Evolutionary conservation across 2,329 filamentous ascomycete species (phyloP).

Genomic region (Botrytis deweyae): DNA sequence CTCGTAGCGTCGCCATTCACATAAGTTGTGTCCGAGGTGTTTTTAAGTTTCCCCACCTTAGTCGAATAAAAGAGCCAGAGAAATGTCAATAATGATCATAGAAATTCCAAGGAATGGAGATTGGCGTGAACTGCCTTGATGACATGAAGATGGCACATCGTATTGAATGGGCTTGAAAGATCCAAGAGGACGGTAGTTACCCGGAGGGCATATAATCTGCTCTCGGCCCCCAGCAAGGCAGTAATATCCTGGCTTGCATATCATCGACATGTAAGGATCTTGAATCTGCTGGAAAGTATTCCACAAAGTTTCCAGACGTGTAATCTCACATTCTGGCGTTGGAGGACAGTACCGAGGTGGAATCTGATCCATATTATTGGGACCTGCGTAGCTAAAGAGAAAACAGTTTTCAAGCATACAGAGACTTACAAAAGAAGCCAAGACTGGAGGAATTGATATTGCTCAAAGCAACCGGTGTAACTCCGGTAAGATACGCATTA

Average conservation of each 20-base stretch:
- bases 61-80: not conserved
- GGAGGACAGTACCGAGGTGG: not conserved
- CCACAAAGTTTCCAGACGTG: not conserved
- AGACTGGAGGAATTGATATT: not conserved
- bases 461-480: not conserved
- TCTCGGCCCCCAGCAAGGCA: not conserved
- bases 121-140: not conserved
- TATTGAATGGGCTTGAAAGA: not conserved
- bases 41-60: not conserved
- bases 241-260: not conserved
- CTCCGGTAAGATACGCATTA: not conserved
- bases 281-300: not conserved
- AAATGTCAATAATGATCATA: not conserved
- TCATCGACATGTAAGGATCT: not conserved
- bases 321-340: not conserved
- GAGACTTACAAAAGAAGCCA: slow-evolving; percentile 6
- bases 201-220: not conserved
- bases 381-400: not conserved
- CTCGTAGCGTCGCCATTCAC: not conserved
- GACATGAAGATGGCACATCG: not conserved
- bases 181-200: not conserved
- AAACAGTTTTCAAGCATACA: no score
- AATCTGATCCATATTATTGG: not conserved
- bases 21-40: not conserved
- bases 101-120: not conserved